Base-by-base conservation (phyloP, 345 rosid species). In the Lepidium aucheri region DNA sequence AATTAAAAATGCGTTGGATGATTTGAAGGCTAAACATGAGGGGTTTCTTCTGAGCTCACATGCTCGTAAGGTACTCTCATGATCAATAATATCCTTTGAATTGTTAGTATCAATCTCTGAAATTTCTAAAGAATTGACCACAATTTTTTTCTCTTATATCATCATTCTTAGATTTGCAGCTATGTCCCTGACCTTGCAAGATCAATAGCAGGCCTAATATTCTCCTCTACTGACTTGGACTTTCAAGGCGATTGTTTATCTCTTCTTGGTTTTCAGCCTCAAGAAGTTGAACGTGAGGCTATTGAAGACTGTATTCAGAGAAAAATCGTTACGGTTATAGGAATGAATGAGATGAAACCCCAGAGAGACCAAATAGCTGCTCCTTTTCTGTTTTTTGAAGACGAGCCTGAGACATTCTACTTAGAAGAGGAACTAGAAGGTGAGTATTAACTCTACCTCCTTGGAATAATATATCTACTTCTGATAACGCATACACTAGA, bases 101-200 rank as follows among this genome's bases (percentile, higher is more conserved):
- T 6, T 35, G 5, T 17, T 73, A 5, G 7, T 30, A 36, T 46
- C 28, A 30, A 15, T 50, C 65, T 42, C 60, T 64, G 49, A 11
- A 47, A 46, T 2, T 46, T 47, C 9, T 1, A 50, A 5, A 17
- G 35, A 8, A 24, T 15, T 65, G 42, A 58, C 50, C 26, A 65
- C 12, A 15, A 4, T n/a, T 57, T 12, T 35, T 43, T 54, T 15
- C 22, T 32, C 28, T 12, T 30, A 10, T 34, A 0, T 6, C 49
- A 34, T 60, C 35, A 12, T 66, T 45, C 24, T 51, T 80, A 94
- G 97, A 84, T 83, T 70, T 78, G 85, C 78, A 80, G 83, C 67
- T 79, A 88, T 72, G 97, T 86, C 40, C 95, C 99, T 69, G 95
- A 82, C 76, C 93, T 94, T 61, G 91, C 99, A 65, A 90, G 80